A percentile compares a stretch with the other conserved stretches of the same genome.
phyloP scores from a whole-genome alignment of 2,329 filamentous ascomycete species.

The Uncinocarpus reesii region DNA sequence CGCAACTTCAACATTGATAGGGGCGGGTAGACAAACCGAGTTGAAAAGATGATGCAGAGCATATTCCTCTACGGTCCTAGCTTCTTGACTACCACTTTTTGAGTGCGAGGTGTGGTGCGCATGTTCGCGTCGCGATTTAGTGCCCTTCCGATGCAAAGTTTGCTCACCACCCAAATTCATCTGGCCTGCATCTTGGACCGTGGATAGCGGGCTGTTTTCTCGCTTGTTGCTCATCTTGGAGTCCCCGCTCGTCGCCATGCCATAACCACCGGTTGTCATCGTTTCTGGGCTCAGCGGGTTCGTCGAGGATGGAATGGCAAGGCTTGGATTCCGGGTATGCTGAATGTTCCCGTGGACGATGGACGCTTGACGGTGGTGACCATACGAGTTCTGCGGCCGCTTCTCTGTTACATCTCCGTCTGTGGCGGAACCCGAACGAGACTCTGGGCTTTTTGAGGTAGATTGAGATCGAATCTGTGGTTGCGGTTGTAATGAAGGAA shows the following conservation, averaged over 20 bases:
- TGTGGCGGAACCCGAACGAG: constrained; percentile 25
- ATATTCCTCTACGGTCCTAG: constrained; percentile 95
- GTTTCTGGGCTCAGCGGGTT: constrained; percentile 83
- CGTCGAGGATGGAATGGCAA: constrained; percentile 47
- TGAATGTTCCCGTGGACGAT: constrained; percentile 87
- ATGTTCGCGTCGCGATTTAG: constrained; percentile 58
- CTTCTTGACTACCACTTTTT: constrained; percentile 57
- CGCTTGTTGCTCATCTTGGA: constrained; percentile 21
- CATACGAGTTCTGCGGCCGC: constrained; percentile 49
- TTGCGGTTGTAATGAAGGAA: constrained; percentile 30
- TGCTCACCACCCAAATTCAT: constrained; percentile 22
- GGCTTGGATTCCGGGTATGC: constrained; percentile 81
- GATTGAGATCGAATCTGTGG: constrained; percentile 31
- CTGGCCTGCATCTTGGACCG: constrained; percentile 29
- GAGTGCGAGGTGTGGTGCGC: constrained; percentile 67
- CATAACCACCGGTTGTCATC: constrained; percentile 58
- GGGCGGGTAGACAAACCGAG: constrained; percentile 47
- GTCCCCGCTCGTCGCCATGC: constrained; percentile 45
- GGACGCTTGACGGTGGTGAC: constrained; percentile 90
- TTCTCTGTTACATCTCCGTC: constrained; percentile 34
- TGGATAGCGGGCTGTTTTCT: constrained; percentile 29
- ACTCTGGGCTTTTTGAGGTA: constrained; percentile 36
- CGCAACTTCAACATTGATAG: not conserved
- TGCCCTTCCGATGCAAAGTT: constrained; percentile 33
- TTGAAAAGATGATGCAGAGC: constrained; percentile 94